Conservation (phyloP, 164 flowering plant genomes). For the Buxus sempervirens region DNA sequence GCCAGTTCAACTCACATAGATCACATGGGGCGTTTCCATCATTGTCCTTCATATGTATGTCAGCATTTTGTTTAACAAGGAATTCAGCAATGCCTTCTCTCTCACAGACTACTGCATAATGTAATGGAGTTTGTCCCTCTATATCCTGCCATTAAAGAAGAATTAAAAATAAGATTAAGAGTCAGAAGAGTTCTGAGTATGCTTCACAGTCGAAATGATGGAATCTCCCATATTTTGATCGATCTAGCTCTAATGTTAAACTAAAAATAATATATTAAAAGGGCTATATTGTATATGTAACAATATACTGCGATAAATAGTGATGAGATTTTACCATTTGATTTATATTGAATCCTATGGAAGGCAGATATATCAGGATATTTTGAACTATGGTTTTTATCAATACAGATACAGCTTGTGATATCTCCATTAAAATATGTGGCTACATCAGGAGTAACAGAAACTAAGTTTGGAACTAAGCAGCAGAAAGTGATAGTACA, state of each 20-base stretch:
- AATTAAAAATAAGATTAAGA: neutral
- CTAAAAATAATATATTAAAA: no score
- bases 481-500: neutral
- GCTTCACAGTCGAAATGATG: no score
- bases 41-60: conserved; percentile 45
- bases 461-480: neutral
- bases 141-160: conserved; percentile 45
- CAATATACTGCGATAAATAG: no score
- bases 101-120: conserved; percentile 87
- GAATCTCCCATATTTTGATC: no score
- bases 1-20: conserved; percentile 61
- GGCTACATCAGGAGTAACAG: neutral
- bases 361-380: no score
- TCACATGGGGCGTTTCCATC: conserved; percentile 66
- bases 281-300: no score
- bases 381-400: neutral
- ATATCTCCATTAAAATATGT: neutral
- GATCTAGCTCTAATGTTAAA: no score
- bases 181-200: no score
- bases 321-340: no score
- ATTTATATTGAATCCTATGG: no score
- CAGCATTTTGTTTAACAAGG: conserved; percentile 78
- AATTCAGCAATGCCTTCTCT: conserved; percentile 73
- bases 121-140: conserved; percentile 92
- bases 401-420: neutral